Conservation (phyloP, 495 filamentous ascomycete genomes). For the Podospora tetraspora region DNA sequence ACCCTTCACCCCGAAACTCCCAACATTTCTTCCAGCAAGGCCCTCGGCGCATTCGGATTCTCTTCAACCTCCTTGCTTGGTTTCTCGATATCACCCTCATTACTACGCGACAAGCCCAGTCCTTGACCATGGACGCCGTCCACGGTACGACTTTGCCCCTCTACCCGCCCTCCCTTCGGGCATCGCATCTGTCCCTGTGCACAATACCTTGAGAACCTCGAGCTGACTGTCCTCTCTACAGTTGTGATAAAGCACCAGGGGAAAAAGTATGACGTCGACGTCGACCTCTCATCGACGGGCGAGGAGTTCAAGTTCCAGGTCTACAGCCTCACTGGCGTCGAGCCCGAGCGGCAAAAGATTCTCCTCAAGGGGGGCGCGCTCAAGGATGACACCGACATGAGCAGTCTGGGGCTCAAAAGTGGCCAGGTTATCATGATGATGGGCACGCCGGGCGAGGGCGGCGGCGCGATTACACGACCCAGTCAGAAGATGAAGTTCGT, state of each 20-base stretch:
- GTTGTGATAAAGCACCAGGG: slow-evolving; percentile 93
- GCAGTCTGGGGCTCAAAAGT: slow-evolving; percentile 75
- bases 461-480: slow-evolving; percentile 60
- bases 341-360: slow-evolving; percentile 94
- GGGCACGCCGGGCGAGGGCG: slow-evolving; percentile 71
- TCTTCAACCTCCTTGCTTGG: background rate
- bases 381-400: slow-evolving; percentile 88
- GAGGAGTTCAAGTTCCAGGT: slow-evolving; percentile 94
- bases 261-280: slow-evolving; percentile 88
- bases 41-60: background rate
- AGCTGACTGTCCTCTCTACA: slow-evolving; percentile 32
- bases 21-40: background rate
- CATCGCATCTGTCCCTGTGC: background rate
- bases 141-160: slow-evolving; percentile 18
- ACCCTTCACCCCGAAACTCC: background rate
- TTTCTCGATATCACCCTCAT: background rate
- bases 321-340: slow-evolving; percentile 90
- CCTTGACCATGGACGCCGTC: slow-evolving; percentile 24
- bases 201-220: background rate
- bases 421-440: slow-evolving; percentile 94
- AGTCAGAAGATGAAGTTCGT: slow-evolving; percentile 81
- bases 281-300: slow-evolving; percentile 77
- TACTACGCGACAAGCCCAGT: background rate
- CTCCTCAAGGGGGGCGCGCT: slow-evolving; percentile 88
- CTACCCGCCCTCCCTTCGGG: background rate